Evolutionary conservation across 2,329 filamentous ascomycete species (phyloP), one percentile per base, ranked within the genome.

Genomic region (Aureobasidium lini): DNA sequence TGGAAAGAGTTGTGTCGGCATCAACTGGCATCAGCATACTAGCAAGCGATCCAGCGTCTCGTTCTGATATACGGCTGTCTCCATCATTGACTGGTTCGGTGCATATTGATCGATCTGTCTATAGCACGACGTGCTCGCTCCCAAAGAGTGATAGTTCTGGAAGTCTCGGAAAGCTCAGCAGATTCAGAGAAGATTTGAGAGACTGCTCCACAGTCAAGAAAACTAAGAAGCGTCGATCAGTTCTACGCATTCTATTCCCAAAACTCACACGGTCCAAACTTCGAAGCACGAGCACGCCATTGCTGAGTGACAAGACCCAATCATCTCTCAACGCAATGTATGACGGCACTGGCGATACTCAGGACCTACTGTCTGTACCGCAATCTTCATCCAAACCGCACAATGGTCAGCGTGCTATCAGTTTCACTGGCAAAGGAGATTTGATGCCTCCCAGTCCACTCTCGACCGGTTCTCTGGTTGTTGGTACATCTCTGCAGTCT

Each of bases 241-340:
- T 70, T 43, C 67, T 70, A 57, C 63, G 60, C 28, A 66, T 70
- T 42, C 57, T 69, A 13, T 64, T 65, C 18, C 65, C 66, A 61
- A 39, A 66, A 62, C 59, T 62, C 61, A 13, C 65, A 63, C 32
- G 29, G 13, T 60, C 63, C 16, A 62, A 67, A 40, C 40, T 58
- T 40, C 65, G 66, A 34, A 68, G 65, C 47, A 60, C 66, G 60
- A 68, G 67, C 34, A 64, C 64, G 15, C 65, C 66, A 18, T 54
- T 66, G 16, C 61, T 67, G 7, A 32, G 37, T 6, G 54, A 50
- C 31, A 60, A 44, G 7, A 53, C 48, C 9, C 15, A 46, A 6
- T 48, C 32, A 15, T 52, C 18, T 28, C 34, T 57, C 34, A n/a
- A n/a, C 37, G 28, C 36, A 23, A 61, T 37, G 13, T 65, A 62